Evolutionary conservation across 2,329 filamentous ascomycete species (phyloP).

Genomic region (Nemania sp.): DNA sequence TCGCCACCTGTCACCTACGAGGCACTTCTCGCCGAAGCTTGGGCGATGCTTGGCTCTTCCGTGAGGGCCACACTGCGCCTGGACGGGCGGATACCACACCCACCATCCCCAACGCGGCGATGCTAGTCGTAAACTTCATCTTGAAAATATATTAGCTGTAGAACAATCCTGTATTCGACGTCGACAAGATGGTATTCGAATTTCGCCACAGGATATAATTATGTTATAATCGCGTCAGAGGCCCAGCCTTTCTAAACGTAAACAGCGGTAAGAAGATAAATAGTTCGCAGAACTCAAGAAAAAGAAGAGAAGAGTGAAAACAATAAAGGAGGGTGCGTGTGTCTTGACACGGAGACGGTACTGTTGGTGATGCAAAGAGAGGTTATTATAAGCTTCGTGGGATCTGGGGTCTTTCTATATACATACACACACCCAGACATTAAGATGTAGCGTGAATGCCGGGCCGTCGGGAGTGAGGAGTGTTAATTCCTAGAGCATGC

Average conservation of each 20-base stretch:
- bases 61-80: constrained; percentile 36
- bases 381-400: constrained; percentile 6
- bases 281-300: constrained; percentile 43
- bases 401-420: constrained; percentile 31
- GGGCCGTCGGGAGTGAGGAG: not conserved
- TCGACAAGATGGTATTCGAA: constrained; percentile 10
- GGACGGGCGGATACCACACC: constrained; percentile 41
- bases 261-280: constrained; percentile 34
- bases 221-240: constrained; percentile 31
- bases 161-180: constrained; percentile 15
- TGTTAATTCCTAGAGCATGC: constrained; percentile 21
- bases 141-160: constrained; percentile 30
- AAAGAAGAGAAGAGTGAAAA: constrained; percentile 37
- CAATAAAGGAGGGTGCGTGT: constrained; percentile 28
- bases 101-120: constrained; percentile 38
- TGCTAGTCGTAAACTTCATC: constrained; percentile 42
- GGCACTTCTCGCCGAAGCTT: constrained; percentile 42
- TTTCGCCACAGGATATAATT: constrained; percentile 23
- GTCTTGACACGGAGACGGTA: constrained; percentile 35
- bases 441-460: not conserved
- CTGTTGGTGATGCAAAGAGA: constrained; percentile 35
- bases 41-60: constrained; percentile 27
- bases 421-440: not conserved
- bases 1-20: constrained; percentile 32
- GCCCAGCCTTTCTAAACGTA: constrained; percentile 38